Base-by-base conservation (phyloP, 169 alveolate genomes). In the Plasmodium coatneyi region DNA sequence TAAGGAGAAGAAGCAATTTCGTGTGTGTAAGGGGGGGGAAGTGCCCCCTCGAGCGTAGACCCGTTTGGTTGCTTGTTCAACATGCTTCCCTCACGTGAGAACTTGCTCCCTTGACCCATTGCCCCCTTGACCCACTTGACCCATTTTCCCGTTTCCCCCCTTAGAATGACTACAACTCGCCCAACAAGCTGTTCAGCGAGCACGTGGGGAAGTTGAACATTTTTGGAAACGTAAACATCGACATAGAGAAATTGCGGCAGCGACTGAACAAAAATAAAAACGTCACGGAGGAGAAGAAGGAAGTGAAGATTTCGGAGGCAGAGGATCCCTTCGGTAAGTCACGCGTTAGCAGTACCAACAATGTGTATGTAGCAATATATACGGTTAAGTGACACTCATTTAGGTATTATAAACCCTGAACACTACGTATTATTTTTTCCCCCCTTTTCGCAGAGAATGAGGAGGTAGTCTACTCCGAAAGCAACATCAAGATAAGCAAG, bases 211-310 rank as follows among this genome's bases (percentile, higher is more conserved):
- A 78, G 36, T 49, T 87, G 66, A 87, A 60, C 74, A 87, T 87
- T 36, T 87, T 87, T 60, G 93, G 93, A 41, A 66, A 66, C 30
- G 32, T 78, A n/a, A 79, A 66, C 19, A 56, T 87, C 43, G 93
- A 87, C 74, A 34, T 87, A 30, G 93, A 78, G 49, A 87, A 87
- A 32, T 43, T 87, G 49, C 22, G 79, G 72, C 80, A 87, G 43
- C 60, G 87, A 39, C 49, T 87, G 25, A 76, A 87, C 71, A 87
- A 87, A 87, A 87, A 87, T 4, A 87, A 87, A 34, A 36, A 25
- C 12, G 72, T 32, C 25, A n/a, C n/a, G 43, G 93, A 87, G 60
- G 93, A 87, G 71, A 87, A 87, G 70, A 87, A 87, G 82, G 93
- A 86, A 14, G 66, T 87, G 79, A 87, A 87, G 54, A 87, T 87